phyloP scores from a whole-genome alignment of 805 yeast species.

The Hanseniaspora pseudoguilliermondii region DNA sequence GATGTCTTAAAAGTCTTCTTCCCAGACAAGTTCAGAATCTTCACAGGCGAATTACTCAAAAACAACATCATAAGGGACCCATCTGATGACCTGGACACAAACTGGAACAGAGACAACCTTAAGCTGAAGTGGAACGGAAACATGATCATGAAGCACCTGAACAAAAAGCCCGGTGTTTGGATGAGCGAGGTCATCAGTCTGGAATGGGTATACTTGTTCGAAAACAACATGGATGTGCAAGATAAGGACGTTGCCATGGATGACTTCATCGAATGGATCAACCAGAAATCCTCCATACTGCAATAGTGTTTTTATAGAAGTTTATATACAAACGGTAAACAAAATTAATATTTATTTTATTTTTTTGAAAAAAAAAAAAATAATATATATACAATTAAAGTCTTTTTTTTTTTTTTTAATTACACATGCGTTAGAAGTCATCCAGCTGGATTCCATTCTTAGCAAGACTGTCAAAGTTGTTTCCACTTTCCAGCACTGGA shows the following conservation, averaged over 20 bases:
- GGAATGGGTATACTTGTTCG: background rate
- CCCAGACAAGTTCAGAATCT: background rate
- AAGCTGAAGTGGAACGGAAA: constrained; percentile 72
- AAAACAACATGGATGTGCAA: constrained; percentile 17
- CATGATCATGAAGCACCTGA: constrained; percentile 38
- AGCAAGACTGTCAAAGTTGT: background rate
- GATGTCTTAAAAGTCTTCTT: background rate
- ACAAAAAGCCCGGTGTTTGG: constrained; percentile 79
- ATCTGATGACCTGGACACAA: background rate
- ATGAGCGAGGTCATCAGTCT: constrained; percentile 42
- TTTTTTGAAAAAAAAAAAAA: no score
- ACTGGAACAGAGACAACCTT: constrained; percentile 18
- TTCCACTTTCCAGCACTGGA: background rate
- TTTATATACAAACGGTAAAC: no score
- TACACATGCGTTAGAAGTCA: background rate
- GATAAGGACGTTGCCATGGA: constrained; percentile 41
- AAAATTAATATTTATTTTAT: no score
- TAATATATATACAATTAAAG: no score
- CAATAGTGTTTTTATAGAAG: background rate
- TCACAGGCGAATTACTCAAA: background rate
- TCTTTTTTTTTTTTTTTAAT: background rate
- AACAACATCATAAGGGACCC: background rate
- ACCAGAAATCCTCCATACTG: background rate
- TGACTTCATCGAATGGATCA: constrained; percentile 39
- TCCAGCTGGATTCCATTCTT: background rate